phyloP scores from a whole-genome alignment of 2,329 filamentous ascomycete genomes.

The Xylariales sp. region DNA sequence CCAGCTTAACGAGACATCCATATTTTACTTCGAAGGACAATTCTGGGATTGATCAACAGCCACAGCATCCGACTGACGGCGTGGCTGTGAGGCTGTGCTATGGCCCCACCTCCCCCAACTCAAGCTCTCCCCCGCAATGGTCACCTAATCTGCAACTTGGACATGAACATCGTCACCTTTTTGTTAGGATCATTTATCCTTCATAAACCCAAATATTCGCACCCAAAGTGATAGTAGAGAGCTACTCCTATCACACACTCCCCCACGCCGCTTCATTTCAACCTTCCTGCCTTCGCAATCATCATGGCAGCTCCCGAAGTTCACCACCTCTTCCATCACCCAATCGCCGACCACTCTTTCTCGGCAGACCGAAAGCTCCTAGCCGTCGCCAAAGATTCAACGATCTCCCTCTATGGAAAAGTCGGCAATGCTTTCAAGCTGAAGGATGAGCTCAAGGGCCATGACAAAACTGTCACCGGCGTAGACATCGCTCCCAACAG shows the following conservation, averaged over 20 bases:
- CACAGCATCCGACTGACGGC: too few species aligned
- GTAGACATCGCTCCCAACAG: conserved; percentile 90
- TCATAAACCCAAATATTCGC: not conserved
- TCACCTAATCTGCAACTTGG: too few species aligned
- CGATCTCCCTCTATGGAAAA: conserved; percentile 80
- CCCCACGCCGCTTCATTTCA: too few species aligned
- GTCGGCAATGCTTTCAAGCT: conserved; percentile 73
- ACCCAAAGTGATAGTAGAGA: conserved; percentile 82
- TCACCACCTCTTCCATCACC: conserved; percentile 93
- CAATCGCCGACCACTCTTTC: conserved; percentile 97
- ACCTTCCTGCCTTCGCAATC: too few species aligned
- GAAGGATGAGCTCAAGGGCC: conserved; percentile 89
- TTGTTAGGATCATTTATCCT: not conserved
- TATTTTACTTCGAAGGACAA: too few species aligned
- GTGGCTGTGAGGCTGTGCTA: too few species aligned
- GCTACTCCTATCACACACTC: conserved; percentile 75
- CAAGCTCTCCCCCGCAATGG: too few species aligned
- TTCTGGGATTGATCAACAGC: too few species aligned
- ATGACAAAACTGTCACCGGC: conserved; percentile 95
- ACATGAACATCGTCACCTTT: too few species aligned
- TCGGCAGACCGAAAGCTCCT: conserved; percentile 84
- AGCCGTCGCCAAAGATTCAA: conserved; percentile 85
- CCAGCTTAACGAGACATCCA: too few species aligned
- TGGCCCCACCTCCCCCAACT: too few species aligned
- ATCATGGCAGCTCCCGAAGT: conserved; percentile 88